Evolutionary conservation across 345 rosid species (phyloP), one percentile per base, ranked within the genome.

Genomic region (Geranium rotundifolium): DNA sequence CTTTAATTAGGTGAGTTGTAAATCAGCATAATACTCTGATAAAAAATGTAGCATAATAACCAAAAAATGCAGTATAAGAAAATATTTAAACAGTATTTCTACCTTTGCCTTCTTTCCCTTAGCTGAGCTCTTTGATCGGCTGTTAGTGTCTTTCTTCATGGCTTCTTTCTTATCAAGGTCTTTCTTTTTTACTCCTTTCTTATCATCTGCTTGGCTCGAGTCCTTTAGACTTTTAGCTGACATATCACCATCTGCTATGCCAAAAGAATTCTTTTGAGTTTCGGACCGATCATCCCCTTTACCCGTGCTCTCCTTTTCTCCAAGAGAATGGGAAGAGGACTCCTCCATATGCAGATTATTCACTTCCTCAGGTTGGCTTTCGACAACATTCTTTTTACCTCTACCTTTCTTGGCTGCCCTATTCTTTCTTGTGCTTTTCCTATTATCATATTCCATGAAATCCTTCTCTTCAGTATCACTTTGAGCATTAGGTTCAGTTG

Each of bases 71-170:
- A 29, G 60, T 19, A 29, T 31, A 7, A 1, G 0, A 59, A 12
- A 39, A 46, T n/a, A 2, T 9, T 7, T 2, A 17, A 63, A 17
- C 17, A 7, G 16, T 19, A 18, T 2, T 2, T 59, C 63, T 77
- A 93, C 99, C 96, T 86, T 93, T 34, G 69, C 66, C 69, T 86
- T 90, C 85, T 80, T 93, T 66, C 88, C 90, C 81, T 85, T 90
- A 49, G 96, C 80, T 6, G 75, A 72, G 70, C 75, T 83, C 73
- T 82, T 90, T 57, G 79, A 73, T 71, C 79, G 84, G 58, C 68
- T 58, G 57, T 73, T 68, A 20, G 72, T 29, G 62, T 76, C 85
- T 70, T 81, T 88, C 72, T 69, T 79, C 30, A 29, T 17, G 0
- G 30, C 69, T 29, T 72, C 77, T 71, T 77, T 80, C 63, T 63